Conservation (phyloP, 768 basidiomycete species). For the Crepidotus variabilis region DNA sequence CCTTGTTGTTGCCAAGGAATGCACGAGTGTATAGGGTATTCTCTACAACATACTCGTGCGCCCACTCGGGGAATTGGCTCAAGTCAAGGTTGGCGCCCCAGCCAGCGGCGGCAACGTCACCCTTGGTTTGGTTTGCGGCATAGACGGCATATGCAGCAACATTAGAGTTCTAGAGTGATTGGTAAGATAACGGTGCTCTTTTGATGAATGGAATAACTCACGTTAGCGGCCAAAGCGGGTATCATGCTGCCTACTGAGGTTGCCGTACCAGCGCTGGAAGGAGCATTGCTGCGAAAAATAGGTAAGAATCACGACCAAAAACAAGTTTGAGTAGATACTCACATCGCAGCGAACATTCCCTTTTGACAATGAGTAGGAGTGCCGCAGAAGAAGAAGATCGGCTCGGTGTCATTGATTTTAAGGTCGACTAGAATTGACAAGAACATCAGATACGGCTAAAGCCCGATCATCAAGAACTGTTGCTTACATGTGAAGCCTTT, state of each 20-base stretch:
- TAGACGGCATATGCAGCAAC: constrained; percentile 55
- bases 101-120: constrained; percentile 40
- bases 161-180: constrained; percentile 42
- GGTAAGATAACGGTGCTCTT: background rate
- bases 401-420: constrained; percentile 68
- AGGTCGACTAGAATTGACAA: constrained; percentile 48
- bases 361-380: constrained; percentile 69
- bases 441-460: background rate
- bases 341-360: constrained; percentile 86
- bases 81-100: constrained; percentile 71
- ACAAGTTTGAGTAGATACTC: constrained; percentile 10
- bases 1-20: constrained; percentile 45
- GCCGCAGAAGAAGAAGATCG: constrained; percentile 75
- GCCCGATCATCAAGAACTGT: background rate
- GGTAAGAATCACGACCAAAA: background rate
- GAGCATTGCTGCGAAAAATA: constrained; percentile 45
- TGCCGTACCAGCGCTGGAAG: constrained; percentile 40
- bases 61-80: constrained; percentile 48
- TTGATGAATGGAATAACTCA: constrained; percentile 20
- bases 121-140: constrained; percentile 42
- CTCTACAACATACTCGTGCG: constrained; percentile 45
- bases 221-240: constrained; percentile 40
- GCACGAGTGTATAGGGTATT: constrained; percentile 52
- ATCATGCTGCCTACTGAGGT: constrained; percentile 54
- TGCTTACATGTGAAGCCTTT: constrained; percentile 58